A percentile compares a stretch with the other conserved stretches of the same genome.
phyloP scores from a whole-genome alignment of 2,329 filamentous ascomycete genomes.

The Dendrostoma leiphaemia region DNA sequence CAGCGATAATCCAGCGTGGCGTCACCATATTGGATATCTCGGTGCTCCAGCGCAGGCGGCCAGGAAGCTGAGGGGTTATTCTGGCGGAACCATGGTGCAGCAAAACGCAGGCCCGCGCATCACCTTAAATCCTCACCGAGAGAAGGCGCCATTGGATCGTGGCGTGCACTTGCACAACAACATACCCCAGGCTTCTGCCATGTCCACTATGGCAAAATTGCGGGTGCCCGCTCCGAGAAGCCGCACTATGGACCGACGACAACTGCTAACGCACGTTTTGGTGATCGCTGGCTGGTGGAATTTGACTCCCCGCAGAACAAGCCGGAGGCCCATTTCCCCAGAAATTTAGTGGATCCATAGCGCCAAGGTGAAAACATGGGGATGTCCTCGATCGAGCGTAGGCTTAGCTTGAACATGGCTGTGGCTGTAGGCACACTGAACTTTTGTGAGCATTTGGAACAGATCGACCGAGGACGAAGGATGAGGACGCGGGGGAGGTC shows the following conservation, averaged over 20 bases:
- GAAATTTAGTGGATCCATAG: neutral
- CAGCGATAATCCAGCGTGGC: neutral
- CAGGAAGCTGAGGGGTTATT: neutral
- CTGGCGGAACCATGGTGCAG: too few species aligned
- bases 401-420: too few species aligned
- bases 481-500: too few species aligned
- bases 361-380: neutral
- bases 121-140: conserved; percentile 3
- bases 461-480: too few species aligned
- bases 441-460: too few species aligned
- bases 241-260: conserved; percentile 9
- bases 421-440: too few species aligned
- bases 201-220: neutral
- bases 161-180: conserved; percentile 1
- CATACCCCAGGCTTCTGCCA: neutral
- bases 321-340: neutral
- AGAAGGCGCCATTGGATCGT: neutral
- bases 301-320: neutral
- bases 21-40: conserved; percentile 1
- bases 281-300: conserved; percentile 17
- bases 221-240: conserved; percentile 16
- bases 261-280: conserved; percentile 9
- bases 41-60: neutral
- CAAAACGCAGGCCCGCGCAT: too few species aligned
- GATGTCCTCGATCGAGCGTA: too few species aligned